A percentile compares a stretch with the other conserved stretches of the same genome.
Evolutionary conservation across 331 rosid species (phyloP).

Genomic region (Phaseolus coccineus): DNA sequence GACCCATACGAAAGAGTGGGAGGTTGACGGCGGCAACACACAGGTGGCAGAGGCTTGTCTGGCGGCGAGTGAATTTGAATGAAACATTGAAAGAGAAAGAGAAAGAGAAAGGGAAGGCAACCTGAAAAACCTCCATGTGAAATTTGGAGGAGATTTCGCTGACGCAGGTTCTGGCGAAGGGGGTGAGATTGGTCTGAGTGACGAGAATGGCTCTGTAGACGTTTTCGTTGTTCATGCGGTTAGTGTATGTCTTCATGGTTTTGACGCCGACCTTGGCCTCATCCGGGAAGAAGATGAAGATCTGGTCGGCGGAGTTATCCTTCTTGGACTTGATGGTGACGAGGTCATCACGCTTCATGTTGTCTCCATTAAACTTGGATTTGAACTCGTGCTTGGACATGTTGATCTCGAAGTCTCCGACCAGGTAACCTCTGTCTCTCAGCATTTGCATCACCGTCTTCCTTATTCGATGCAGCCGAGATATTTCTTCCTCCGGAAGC

Average conservation of each 20-base stretch:
- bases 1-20: no score
- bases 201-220: constrained; percentile 70
- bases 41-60: no score
- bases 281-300: constrained; percentile 75
- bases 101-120: background rate
- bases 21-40: no score
- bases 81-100: no score
- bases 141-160: constrained; percentile 61
- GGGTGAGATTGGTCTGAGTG: constrained; percentile 62
- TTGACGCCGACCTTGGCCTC: constrained; percentile 77
- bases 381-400: constrained; percentile 64
- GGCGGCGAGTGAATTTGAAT: no score
- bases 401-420: constrained; percentile 64
- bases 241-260: constrained; percentile 63
- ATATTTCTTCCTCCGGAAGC: constrained; percentile 58
- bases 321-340: constrained; percentile 55
- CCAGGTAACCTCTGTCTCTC: constrained; percentile 60
- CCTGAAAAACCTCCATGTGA: constrained; percentile 85
- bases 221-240: constrained; percentile 69
- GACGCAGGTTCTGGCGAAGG: constrained; percentile 58
- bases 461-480: constrained; percentile 54
- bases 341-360: constrained; percentile 71
- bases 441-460: constrained; percentile 78
- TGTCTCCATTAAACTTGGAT: constrained; percentile 47
- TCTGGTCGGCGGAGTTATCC: constrained; percentile 59